Evolutionary conservation across 768 basidiomycete species (phyloP).

Genomic region (Exidia glandulosa): DNA sequence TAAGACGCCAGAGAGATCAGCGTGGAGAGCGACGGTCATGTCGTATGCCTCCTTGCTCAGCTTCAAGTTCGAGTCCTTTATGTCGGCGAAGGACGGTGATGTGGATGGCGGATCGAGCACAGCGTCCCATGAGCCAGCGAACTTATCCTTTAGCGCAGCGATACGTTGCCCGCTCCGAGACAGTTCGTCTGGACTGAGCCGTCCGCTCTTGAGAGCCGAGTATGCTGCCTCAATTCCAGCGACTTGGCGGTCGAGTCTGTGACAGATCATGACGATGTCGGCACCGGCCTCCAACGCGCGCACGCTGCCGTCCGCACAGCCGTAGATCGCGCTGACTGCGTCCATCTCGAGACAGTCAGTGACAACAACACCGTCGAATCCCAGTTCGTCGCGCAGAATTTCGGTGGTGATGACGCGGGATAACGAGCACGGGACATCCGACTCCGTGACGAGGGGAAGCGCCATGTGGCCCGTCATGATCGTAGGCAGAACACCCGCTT

Average conservation of each 20-base stretch:
- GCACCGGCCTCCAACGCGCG: conserved; percentile 49
- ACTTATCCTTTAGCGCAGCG: conserved; percentile 36
- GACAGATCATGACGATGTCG: conserved; percentile 69
- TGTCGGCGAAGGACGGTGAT: conserved; percentile 23
- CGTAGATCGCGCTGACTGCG: conserved; percentile 39
- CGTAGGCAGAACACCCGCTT: conserved; percentile 30
- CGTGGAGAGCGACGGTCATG: conserved; percentile 35
- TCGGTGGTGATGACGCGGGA: conserved; percentile 40
- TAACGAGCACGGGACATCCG: conserved; percentile 48
- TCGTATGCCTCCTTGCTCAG: conserved; percentile 40
- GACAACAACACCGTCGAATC: conserved; percentile 49
- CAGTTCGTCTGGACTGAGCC: conserved; percentile 28
- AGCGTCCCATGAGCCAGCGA: conserved; percentile 36
- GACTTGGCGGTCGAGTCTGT: conserved; percentile 41
- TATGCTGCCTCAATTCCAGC: conserved; percentile 44
- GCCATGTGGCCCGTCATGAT: conserved; percentile 73
- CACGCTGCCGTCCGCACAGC: conserved; percentile 45
- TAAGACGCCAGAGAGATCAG: conserved; percentile 25
- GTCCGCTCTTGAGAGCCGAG: conserved; percentile 27
- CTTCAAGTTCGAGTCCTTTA: conserved; percentile 28
- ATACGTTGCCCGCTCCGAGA: conserved; percentile 35
- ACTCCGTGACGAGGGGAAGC: conserved; percentile 43
- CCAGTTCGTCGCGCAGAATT: conserved; percentile 38
- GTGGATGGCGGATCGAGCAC: conserved; percentile 19
- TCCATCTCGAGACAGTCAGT: conserved; percentile 75